Evolutionary conservation across 352 stramenopile species (phyloP), one percentile per base, ranked within the genome.

Genomic region (Pilasporangium apinafurcum): DNA sequence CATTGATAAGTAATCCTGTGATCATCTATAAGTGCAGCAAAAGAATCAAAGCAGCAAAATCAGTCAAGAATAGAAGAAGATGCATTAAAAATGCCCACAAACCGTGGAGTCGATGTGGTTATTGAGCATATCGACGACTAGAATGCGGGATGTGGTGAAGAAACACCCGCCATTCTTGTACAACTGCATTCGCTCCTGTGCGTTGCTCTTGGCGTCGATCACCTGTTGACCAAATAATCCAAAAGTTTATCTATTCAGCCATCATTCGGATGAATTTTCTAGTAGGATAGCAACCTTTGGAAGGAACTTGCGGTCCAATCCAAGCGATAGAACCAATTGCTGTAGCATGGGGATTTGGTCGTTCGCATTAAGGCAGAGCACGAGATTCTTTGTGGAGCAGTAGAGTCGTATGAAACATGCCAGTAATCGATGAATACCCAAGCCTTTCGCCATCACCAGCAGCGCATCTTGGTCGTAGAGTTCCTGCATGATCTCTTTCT

Each of bases 91-190:
- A 34, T 8, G 21, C n/a, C 21, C 30, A 7, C 25, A 20, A 44
- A 59, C 60, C 48, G 66, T 62, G 34, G 44, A 48, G 44, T 91
- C 73, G 20, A 95, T 49, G 47, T 77, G 66, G 17, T 68, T 83
- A 40, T 85, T 97, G 16, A 99, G 71, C 30, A 99, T 62, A 65
- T 99, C 96, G 2, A 98, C 92, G 47, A 99, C 96, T 7, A 98
- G 72, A 49, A 99, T 98, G 10, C 96, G 83, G 33, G 84, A 95
- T 8, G 96, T 99, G 33, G 99, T 90, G 48, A 98, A 71, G 48
- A 95, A 95, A 26, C 96, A 89, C 12, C 91, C 88, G 25, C 95
- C 95, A 8, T 78, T 64, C 40, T 86, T 80, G 75, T 99, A 99
- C 44, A 98, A 59, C 12, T 83, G 66, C 35, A 70, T 54, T 2